A percentile compares a stretch with the other conserved stretches of the same genome.
phyloP scores from a whole-genome alignment of 257 asterid species.

The Cordia subcordata region DNA sequence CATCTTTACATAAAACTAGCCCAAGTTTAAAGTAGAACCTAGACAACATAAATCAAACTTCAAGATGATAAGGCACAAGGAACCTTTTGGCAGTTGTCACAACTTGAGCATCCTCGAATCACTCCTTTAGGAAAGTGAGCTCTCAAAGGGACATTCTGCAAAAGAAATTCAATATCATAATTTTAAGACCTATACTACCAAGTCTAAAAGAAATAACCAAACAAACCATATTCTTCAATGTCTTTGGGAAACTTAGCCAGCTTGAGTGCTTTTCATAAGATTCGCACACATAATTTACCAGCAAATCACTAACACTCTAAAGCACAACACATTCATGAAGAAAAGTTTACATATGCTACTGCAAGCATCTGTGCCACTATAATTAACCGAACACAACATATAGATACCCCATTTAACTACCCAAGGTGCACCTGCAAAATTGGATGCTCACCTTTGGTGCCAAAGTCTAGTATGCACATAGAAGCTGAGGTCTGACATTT shows the following conservation, averaged over 20 bases:
- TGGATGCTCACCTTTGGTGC: too few relatives aligned
- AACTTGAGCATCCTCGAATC: constrained; percentile 61
- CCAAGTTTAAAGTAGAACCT: not conserved
- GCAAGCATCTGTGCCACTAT: too few relatives aligned
- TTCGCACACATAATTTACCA: constrained; percentile 2
- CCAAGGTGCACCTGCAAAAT: too few relatives aligned
- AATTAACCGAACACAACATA: too few relatives aligned
- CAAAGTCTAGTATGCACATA: too few relatives aligned
- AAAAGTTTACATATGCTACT: too few relatives aligned
- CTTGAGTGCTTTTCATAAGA: too few relatives aligned
- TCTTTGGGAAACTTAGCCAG: too few relatives aligned
- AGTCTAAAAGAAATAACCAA: not conserved
- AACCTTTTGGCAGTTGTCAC: constrained; percentile 58
- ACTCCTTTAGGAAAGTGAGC: constrained; percentile 69
- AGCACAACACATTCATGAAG: too few relatives aligned
- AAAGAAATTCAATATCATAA: constrained; percentile 2
- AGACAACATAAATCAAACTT: not conserved
- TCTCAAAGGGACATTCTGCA: constrained; percentile 38
- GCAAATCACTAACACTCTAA: not conserved
- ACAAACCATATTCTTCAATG: too few relatives aligned
- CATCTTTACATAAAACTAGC: not conserved
- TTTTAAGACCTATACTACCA: constrained; percentile 17
- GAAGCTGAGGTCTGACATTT: too few relatives aligned
- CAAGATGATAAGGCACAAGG: constrained; percentile 1
- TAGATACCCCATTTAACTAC: too few relatives aligned